Conservation (phyloP, 208 protist species). For the Trypanosoma vivax region DNA sequence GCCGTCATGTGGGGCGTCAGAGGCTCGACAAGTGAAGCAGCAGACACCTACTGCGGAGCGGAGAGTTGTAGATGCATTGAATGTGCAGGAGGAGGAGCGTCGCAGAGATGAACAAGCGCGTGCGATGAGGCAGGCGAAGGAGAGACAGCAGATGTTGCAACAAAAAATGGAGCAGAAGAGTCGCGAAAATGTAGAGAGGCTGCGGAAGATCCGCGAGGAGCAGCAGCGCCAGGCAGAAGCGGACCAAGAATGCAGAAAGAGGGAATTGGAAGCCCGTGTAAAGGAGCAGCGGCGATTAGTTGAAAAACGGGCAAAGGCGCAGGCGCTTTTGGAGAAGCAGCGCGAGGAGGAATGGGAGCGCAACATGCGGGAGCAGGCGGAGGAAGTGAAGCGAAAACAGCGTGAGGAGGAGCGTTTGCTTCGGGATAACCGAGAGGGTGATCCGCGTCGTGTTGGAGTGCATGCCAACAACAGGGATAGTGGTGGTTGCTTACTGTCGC, state of each 20-base stretch:
- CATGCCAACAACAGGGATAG: slow-evolving; percentile 12
- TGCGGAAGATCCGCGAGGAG: slow-evolving; percentile 13
- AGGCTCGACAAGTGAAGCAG: neutral
- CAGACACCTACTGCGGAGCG: slow-evolving; percentile 27
- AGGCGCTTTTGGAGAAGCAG: slow-evolving; percentile 35
- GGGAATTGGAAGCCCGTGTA: slow-evolving; percentile 56
- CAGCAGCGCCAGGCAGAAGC: slow-evolving; percentile 48
- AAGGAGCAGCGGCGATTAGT: slow-evolving; percentile 54
- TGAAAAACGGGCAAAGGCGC: slow-evolving; percentile 37
- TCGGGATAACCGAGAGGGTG: slow-evolving; percentile 14
- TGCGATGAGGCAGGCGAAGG: slow-evolving; percentile 28
- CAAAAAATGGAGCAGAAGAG: slow-evolving; percentile 31
- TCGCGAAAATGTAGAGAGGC: slow-evolving; percentile 22
- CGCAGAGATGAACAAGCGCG: slow-evolving; percentile 41
- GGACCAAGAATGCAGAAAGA: slow-evolving; percentile 35
- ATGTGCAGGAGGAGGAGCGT: slow-evolving; percentile 45
- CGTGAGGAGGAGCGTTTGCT: slow-evolving; percentile 21
- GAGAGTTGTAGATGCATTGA: no score
- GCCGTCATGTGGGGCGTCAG: slow-evolving; percentile 25
- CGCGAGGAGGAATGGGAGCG: slow-evolving; percentile 75
- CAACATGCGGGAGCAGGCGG: slow-evolving; percentile 48
- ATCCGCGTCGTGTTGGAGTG: slow-evolving; percentile 8
- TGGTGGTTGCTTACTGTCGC: slow-evolving; percentile 1
- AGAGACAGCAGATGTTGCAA: slow-evolving; percentile 39
- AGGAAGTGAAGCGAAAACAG: slow-evolving; percentile 21